Evolutionary conservation across 306 rosid species (phyloP), one percentile per base, ranked within the genome.

Genomic region (Carpinus fangiana): DNA sequence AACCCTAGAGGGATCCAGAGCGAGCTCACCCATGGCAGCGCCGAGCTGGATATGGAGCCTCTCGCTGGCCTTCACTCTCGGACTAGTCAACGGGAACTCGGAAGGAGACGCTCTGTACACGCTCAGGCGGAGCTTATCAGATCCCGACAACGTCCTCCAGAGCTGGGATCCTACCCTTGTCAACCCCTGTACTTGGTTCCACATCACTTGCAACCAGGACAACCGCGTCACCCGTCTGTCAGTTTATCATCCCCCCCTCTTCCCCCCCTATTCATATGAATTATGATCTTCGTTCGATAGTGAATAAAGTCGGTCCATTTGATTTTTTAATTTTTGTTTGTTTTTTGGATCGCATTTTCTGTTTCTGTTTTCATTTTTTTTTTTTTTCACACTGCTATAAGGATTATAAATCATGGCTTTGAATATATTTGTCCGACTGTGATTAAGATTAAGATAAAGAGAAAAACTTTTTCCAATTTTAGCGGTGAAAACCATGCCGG

Each of bases 81-180:
- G 78, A 21, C 41, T 79, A 11, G 92, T 78, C 2, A 28, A 0
- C 21, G 92, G 86, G 0, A 94, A 94, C 88, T 88, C 95, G 34
- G 98, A 94, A 86, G 97, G 97, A 2, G 98, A 92, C 77, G 97
- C 97, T 14, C 94, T 94, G 10, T 92, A 86, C 76, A 87, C 95
- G 47, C 90, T 94, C 16, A 83, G 93, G 43, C 86, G 89, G 72
- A 92, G 97, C 87, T 82, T 94, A 5, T 86, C 90, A 45, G 97
- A 94, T 88, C 97, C 97, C 0, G 92, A 87, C 78, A 90, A 90
- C 82, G 92, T 92, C 4, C 97, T 94, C 41, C 97, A 92, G 84
- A 94, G 98, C 82, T 94, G 98, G 98, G 98, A 94, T 88, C 93
- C 98, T 36, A 94, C 95, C 12, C 97, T 94, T 20, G 98, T 94